Evolutionary conservation across 1,284 basidiomycete species (phyloP).

Genomic region (Tilletia setariae): DNA sequence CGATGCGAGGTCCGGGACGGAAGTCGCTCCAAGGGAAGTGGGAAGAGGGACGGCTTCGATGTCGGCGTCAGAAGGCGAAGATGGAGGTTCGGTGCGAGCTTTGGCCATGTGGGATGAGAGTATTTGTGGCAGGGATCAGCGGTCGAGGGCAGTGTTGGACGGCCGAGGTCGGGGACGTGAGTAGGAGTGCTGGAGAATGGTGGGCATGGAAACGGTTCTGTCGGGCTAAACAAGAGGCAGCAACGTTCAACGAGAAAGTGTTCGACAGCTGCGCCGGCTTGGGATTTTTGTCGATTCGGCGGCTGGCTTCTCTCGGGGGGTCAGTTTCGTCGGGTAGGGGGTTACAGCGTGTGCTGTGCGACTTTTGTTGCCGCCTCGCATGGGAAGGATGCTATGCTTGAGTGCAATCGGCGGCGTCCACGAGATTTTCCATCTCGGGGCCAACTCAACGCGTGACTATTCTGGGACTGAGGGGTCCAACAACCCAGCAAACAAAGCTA

Average conservation of each 20-base stretch:
- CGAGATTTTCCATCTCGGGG: background rate
- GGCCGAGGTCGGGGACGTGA: too few relatives aligned
- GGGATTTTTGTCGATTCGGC: background rate
- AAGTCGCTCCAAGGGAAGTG: too few relatives aligned
- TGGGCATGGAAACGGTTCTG: too few relatives aligned
- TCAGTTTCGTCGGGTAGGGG: background rate
- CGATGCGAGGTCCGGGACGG: too few relatives aligned
- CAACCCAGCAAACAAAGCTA: too few relatives aligned
- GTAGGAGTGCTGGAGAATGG: too few relatives aligned
- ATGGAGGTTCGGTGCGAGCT: too few relatives aligned
- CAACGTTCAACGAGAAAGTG: background rate
- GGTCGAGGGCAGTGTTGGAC: too few relatives aligned
- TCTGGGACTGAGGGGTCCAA: slow-evolving; percentile 13
- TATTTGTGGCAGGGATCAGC: too few relatives aligned
- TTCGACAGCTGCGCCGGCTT: background rate
- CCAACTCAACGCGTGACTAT: slow-evolving; percentile 13
- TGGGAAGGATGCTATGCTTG: slow-evolving; percentile 16
- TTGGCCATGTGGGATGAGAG: too few relatives aligned
- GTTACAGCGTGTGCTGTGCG: slow-evolving; percentile 15
- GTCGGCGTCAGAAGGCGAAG: too few relatives aligned
- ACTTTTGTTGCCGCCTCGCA: background rate
- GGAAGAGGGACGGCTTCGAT: too few relatives aligned
- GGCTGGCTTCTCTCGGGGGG: background rate
- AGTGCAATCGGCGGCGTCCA: slow-evolving; percentile 15
- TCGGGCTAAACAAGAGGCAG: background rate